Base-by-base conservation (phyloP, 2,329 filamentous ascomycete species). In the Fusarium sp. region DNA sequence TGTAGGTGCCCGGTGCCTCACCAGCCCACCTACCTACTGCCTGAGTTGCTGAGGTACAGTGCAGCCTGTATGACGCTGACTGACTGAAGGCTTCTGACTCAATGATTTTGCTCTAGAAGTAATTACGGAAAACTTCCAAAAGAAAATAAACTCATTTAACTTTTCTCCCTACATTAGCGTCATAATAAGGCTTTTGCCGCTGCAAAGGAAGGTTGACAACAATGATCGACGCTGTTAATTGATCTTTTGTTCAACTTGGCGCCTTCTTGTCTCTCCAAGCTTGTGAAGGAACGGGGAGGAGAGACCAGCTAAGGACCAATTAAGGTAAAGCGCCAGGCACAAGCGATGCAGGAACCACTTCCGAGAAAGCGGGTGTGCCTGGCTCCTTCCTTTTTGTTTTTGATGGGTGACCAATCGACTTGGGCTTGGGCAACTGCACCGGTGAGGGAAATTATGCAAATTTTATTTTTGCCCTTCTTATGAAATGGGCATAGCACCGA, bases 401-500 rank as follows among this genome's bases (percentile, higher is more conserved):
- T 37, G 22, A 37, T 12, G 49, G 45, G 40, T 71, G 58, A 53
- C n/a, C 46, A 46, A 55, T 14, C 32, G 27, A 22, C 18, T 37
- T 37, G 34, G 34, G 34, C 18, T n/a, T 18, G 10, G 10, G 34
- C 24, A 34, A 45, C 49, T 53, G 34, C 49, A 53, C 30, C 24
- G 42, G 37, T 42, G 53, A 53, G 53, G 69, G 74, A 77, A 67
- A 76, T 77, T 76, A 65, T 75, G 68, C 74, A 77, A 77, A 77
- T 77, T 67, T 77, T 74, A 74, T 61, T 66, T 65, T 57, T 42
- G 22, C 54, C 59, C 49, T 70, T 52, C 47, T 69, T 65, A 57
- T 68, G 61, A 68, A 55, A 54, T 37, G 32, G 44, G 48, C 18
- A 51, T 29, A 51, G 48, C 18, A 41, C 27, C 27, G 51, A 37